phyloP scores from a whole-genome alignment of 352 stramenopile genomes.

The Phytophthora niederhauseri region DNA sequence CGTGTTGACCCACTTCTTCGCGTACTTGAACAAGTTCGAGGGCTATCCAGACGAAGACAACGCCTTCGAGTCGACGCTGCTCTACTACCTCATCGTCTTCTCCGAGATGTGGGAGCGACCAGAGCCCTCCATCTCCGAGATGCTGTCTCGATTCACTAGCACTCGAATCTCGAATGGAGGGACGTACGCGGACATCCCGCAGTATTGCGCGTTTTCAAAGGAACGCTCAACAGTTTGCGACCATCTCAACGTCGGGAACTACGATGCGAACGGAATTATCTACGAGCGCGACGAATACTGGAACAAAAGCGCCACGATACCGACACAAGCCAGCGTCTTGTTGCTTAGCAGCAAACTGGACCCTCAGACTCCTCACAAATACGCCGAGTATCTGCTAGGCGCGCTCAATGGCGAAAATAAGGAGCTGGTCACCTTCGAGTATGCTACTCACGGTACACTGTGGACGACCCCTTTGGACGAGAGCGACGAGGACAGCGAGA shows the following conservation, averaged over 20 bases:
- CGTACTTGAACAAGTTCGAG: slow-evolving; percentile 6
- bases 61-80: slow-evolving; percentile 31
- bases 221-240: slow-evolving; percentile 42
- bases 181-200: slow-evolving; percentile 26
- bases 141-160: slow-evolving; percentile 36
- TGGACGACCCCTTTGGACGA: slow-evolving; percentile 36
- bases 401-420: slow-evolving; percentile 42
- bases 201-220: slow-evolving; percentile 65
- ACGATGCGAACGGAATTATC: slow-evolving; percentile 33
- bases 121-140: slow-evolving; percentile 12
- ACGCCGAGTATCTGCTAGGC: slow-evolving; percentile 45
- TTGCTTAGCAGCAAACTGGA: slow-evolving; percentile 60
- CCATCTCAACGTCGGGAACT: slow-evolving; percentile 25
- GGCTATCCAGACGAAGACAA: slow-evolving; percentile 24
- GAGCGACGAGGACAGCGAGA: slow-evolving; percentile 25
- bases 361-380: slow-evolving; percentile 59
- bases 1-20: slow-evolving; percentile 37
- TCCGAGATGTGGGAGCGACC: slow-evolving; percentile 65
- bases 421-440: slow-evolving; percentile 52
- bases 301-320: slow-evolving; percentile 55
- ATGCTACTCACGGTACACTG: slow-evolving; percentile 44
- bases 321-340: slow-evolving; percentile 45
- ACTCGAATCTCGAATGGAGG: slow-evolving; percentile 31
- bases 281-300: slow-evolving; percentile 66
- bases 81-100: slow-evolving; percentile 55